Base-by-base conservation (phyloP, 805 yeast genomes). In the Isabelozyma rhagii region DNA sequence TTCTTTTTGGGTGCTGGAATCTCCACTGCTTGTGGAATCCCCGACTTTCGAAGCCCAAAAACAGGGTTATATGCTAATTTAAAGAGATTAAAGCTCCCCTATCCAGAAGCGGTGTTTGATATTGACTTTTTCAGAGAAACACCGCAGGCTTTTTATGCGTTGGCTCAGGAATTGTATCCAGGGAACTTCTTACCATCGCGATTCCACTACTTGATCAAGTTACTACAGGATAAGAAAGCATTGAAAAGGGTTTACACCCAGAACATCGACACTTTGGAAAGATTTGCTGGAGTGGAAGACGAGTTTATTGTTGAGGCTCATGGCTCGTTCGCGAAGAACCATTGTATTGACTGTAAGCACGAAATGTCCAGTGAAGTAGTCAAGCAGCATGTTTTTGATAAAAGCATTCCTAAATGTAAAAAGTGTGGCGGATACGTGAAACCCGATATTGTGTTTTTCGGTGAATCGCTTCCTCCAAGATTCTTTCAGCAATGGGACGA, bases 31-130 rank as follows among this genome's bases (percentile, higher is more conserved):
- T 91, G 96, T 44, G 99, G 98, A 0, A 93, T 92, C 43, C 99
- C 98, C 0, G 99, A 93, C 65, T 93, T 93, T 65, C 75, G 98
- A 56, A 84, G 96, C 15, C 97, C 97, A 0, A 80, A 82, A 41
- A 93, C 98, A 1, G 96, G 96, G 0, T 77, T 93, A 6, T 93
- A 93, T 60, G 81, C 91, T 54, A 93, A 93, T 63, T 72, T 93
- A 46, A 76, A 85, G 17, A 77, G 82, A 54, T 74, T 92, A 39
- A 77, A 88, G 36, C 71, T 93, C 45, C 98, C 98, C 5, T 91
- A 82, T 63, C 94, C 97, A 0, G 99, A 93, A 63, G 97, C 97
- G 0, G 97, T 93, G 1, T 93, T 93, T 64, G 97, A 92, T 62
- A 85, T 93, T 41, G 92, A 85, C 15, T 93, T 81, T 63, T 89